A percentile compares a stretch with the other conserved stretches of the same genome.
Evolutionary conservation across 1,139 yeast species (phyloP).

Genomic region (Blastobotrys apis): DNA sequence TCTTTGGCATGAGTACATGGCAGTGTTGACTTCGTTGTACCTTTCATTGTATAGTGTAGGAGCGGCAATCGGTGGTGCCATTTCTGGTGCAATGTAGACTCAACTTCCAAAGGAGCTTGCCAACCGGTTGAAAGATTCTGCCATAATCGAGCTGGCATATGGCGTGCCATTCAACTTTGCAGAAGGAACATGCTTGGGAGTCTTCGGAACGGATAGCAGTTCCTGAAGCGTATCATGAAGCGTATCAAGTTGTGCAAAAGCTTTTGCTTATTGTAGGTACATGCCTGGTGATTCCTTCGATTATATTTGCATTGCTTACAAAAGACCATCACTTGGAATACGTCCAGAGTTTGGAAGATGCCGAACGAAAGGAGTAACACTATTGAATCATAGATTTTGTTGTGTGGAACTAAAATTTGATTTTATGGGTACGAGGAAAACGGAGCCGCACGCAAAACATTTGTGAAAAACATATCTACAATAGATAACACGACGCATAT

Average conservation of each 20-base stretch:
- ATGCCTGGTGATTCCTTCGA: conserved; percentile 3
- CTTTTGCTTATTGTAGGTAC: conserved; percentile 6
- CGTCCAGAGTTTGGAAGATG: conserved; percentile 5
- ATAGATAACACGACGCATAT: too few relatives aligned
- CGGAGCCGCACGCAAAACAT: not conserved
- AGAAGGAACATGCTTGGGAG: conserved; percentile 5
- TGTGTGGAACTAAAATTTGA: not conserved
- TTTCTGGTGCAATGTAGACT: conserved; percentile 49
- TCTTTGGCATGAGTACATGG: conserved; percentile 47
- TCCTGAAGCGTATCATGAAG: not conserved
- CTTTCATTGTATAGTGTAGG: conserved; percentile 42
- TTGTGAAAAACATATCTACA: not conserved
- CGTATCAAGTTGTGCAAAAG: conserved; percentile 5
- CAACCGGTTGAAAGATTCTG: too few relatives aligned
- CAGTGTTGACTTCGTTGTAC: conserved; percentile 42
- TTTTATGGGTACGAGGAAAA: not conserved
- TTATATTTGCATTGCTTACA: not conserved
- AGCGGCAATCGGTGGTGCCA: conserved; percentile 42
- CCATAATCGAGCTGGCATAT: not conserved
- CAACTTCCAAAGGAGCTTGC: conserved; percentile 24
- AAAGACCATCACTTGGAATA: conserved; percentile 6
- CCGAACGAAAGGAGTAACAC: not conserved
- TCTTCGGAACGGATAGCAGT: conserved; percentile 7
- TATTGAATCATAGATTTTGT: too few relatives aligned
- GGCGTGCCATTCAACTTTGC: conserved; percentile 7